Conservation (phyloP, 805 yeast species). For the Komagataella ulmi region DNA sequence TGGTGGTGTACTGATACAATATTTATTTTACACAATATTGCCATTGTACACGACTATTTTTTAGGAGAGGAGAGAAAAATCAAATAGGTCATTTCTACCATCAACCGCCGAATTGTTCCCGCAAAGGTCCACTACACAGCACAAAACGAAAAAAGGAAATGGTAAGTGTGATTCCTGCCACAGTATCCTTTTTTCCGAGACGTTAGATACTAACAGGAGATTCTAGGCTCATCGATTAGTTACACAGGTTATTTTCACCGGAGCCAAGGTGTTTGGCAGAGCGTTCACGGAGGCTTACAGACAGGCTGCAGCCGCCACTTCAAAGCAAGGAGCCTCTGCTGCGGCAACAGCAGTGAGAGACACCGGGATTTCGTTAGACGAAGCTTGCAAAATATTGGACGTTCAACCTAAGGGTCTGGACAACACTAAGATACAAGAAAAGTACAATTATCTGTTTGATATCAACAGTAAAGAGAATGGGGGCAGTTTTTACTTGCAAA, state of each 20-base stretch:
- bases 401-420: constrained; percentile 45
- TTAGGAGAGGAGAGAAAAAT: background rate
- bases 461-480: constrained; percentile 90
- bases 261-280: constrained; percentile 89
- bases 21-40: background rate
- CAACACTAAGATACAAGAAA: constrained; percentile 47
- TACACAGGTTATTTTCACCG: constrained; percentile 83
- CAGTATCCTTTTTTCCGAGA: background rate
- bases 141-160: background rate
- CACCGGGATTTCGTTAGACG: constrained; percentile 76
- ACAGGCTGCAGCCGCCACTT: constrained; percentile 92
- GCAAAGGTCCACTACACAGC: background rate
- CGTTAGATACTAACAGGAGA: background rate
- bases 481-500: constrained; percentile 88
- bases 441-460: constrained; percentile 73
- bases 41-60: background rate
- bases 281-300: constrained; percentile 96
- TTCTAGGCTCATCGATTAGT: constrained; percentile 77
- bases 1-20: background rate
- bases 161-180: background rate
- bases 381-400: constrained; percentile 84
- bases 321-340: constrained; percentile 47
- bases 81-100: background rate
- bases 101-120: background rate
- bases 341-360: constrained; percentile 35